Percentiles rank a stretch among this genome's conserved stretches.
Conservation (phyloP, 2,329 filamentous ascomycete genomes). For the Pestalotiopsis sp. region DNA sequence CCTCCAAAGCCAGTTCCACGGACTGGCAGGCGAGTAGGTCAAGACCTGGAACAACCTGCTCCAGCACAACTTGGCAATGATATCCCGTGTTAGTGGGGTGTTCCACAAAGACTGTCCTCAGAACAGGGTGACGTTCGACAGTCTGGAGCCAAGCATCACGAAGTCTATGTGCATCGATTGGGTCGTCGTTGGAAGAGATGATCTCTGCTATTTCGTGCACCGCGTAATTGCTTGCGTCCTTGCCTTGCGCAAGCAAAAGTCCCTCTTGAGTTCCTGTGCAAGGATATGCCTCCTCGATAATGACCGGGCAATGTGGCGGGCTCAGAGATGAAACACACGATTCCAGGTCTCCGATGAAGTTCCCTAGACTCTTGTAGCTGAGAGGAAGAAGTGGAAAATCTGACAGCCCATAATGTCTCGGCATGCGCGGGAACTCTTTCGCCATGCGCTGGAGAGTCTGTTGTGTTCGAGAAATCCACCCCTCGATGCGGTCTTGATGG, state of each 20-base stretch:
- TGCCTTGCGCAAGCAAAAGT: conserved; percentile 12
- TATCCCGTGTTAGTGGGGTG: conserved; percentile 12
- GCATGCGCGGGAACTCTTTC: background rate
- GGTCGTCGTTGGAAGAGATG: background rate
- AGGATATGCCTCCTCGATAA: conserved; percentile 13
- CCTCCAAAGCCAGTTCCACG: background rate
- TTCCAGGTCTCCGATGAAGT: conserved; percentile 1
- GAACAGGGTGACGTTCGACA: conserved; percentile 5
- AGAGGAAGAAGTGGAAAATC: conserved; percentile 13
- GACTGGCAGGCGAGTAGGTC: conserved; percentile 2
- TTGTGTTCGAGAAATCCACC: conserved; percentile 11
- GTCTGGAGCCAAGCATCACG: conserved; percentile 8
- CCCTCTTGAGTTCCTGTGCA: conserved; percentile 14
- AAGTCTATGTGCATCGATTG: conserved; percentile 2
- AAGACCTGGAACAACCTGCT: background rate
- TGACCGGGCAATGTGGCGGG: background rate
- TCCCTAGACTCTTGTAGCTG: conserved; percentile 1
- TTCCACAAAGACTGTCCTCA: conserved; percentile 12
- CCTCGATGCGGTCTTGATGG: conserved; percentile 12
- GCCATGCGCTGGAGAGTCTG: conserved; percentile 6
- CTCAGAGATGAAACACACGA: background rate
- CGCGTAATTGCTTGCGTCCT: conserved; percentile 13
- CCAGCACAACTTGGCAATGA: conserved; percentile 10
- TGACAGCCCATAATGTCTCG: conserved; percentile 7
- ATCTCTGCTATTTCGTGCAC: conserved; percentile 12